Evolutionary conservation across 2,329 filamentous ascomycete genomes (phyloP), one percentile per base, ranked within the genome.

Genomic region (Xylaria multiplex): DNA sequence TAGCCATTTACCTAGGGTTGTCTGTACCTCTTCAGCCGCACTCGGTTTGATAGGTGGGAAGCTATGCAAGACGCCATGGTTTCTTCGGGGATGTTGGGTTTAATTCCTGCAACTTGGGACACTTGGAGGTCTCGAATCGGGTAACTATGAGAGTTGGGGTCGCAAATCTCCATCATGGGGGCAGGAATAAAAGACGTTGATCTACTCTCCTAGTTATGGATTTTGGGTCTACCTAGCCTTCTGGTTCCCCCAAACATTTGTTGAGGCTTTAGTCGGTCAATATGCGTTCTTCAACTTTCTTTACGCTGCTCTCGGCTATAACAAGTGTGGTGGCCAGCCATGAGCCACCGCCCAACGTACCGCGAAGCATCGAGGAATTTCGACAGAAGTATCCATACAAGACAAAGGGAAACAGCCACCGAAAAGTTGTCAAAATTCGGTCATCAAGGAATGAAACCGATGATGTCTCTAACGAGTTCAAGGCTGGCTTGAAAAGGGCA

Each of bases 381-480:
- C 72, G 79, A 9, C 72, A 72, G 49, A 79, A 78, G 66, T 77
- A 81, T 61, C 80, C 79, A 1, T 79, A 80, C 66, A 70, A 71
- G 61, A 62, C 71, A 8, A 71, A 59, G 64, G 65, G 71, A 6
- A 71, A 69, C 22, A 43, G 61, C 13, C 58, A 61, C 35, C 74
- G 79, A 35, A 75, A 69, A 37, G 71, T 76, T 6, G 78, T 87
- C 65, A 84, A 79, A 2, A 86, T 88, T 58, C 81, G 85, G 6
- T 71, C 83, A 1, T 89, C 86, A 0, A 77, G 75, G 60, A 81
- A 84, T 58, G 85, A 87, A 45, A 80, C 77, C 0, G 86, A 89
- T 62, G 86, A 89, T 72, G 78, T 88, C 49, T 84, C 86, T 1
- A 79, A 79, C 7, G 84, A 86, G 42, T 88, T 90, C 71, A 78